Conservation (phyloP, 2,329 filamentous ascomycete genomes). For the Domatiomyces catenatus region DNA sequence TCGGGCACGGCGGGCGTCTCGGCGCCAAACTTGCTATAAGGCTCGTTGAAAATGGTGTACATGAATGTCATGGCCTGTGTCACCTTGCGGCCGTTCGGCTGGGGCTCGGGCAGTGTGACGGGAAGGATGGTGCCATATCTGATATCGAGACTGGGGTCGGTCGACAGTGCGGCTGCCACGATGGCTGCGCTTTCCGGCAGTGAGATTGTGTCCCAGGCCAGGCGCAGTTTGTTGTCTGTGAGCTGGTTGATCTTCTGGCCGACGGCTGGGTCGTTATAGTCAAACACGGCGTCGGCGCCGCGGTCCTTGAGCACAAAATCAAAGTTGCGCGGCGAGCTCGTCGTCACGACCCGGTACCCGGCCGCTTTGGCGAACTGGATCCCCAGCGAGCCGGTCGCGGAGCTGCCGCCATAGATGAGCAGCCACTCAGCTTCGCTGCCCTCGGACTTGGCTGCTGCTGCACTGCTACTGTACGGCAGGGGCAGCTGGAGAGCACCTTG, state of each 20-base stretch:
- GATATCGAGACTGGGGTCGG: conserved; percentile 13
- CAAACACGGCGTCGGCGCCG: conserved; percentile 31
- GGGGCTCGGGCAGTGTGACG: conserved; percentile 19
- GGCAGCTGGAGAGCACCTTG: conserved; percentile 15
- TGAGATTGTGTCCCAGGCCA: conserved; percentile 26
- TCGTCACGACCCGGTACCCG: conserved; percentile 28
- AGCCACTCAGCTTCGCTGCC: conserved; percentile 18
- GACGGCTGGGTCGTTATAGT: conserved; percentile 29
- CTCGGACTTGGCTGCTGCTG: conserved; percentile 15
- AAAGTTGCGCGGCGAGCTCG: conserved; percentile 30
- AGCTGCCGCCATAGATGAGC: conserved; percentile 31
- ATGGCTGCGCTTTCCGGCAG: conserved; percentile 18
- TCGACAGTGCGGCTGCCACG: conserved; percentile 23
- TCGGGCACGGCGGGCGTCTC: conserved; percentile 17
- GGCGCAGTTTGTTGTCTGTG: conserved; percentile 24
- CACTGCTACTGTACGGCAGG: conserved; percentile 8
- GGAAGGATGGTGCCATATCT: conserved; percentile 21
- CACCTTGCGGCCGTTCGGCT: conserved; percentile 15
- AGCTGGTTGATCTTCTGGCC: conserved; percentile 20
- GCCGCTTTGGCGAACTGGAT: conserved; percentile 29
- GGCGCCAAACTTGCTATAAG: conserved; percentile 11
- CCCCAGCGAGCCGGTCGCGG: conserved; percentile 28
- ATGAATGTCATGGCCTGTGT: conserved; percentile 20
- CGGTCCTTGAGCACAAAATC: conserved; percentile 28
- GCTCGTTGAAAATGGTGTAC: conserved; percentile 24